Base-by-base conservation (phyloP, 1,284 basidiomycete genomes). In the Sanghuangporus baumii region DNA sequence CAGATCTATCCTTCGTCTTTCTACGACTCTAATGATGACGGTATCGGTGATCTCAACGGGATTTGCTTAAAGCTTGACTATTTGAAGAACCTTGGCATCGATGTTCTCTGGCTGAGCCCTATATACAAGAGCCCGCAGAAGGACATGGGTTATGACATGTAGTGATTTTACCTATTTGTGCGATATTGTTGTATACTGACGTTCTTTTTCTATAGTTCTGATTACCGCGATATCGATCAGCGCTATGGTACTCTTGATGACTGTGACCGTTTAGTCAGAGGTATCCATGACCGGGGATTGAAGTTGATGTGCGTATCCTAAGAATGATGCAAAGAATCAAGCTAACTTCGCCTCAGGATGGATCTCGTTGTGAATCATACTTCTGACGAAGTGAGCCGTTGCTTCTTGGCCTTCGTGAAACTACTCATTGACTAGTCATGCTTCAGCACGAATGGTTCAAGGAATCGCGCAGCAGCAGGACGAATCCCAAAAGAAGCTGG, bases 281-380 rank as follows among this genome's bases (percentile, higher is more conserved):
- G 80, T 5, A 79, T 84, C 54, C 87, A 91, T 66, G 72, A 78
- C 23, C 80, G 84, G 51, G 86, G 83, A 0, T 86, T 93, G 82
- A 89, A 88, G 69, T 77, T 90, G 55, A 82, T 91, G 79, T 87
- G 66, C 56, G 80, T 74, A 46, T 18, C 7, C 6, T 18, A 23
- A 26, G 50, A 9, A 12, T 41, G 40, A 34, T 16, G 52, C 56
- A 64, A 38, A 14, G 55, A 37, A 55, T 50, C 66, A 47, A 51
- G 43, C 60, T 51, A 63, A 56, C 48, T 31, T 47, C 47, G 54
- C 47, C 61, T 56, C 68, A 85, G 85, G 71, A 88, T 91, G 79
- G 89, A 92, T 71, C 81, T 93, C 2, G 90, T 92, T 36, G 85
- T 88, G n/a, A 93, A 92, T 72, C 90, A 92, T 73, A 86, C 84